phyloP scores from a whole-genome alignment of 2,329 filamentous ascomycete genomes.

The Pezicula rhizophila region DNA sequence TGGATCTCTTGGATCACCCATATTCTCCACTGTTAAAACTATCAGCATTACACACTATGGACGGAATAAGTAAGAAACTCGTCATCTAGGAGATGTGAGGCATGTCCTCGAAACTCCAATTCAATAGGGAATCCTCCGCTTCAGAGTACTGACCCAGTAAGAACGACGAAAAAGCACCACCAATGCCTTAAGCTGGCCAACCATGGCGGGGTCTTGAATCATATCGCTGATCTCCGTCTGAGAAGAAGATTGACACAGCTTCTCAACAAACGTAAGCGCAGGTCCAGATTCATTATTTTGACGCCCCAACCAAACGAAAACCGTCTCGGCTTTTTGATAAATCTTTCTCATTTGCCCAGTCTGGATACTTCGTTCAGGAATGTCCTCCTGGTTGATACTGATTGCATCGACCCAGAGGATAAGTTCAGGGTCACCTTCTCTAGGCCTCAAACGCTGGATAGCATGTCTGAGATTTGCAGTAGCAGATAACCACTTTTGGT shows the following conservation, averaged over 20 bases:
- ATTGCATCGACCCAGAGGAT: constrained; percentile 22
- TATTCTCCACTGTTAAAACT: constrained; percentile 21
- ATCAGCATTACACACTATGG: too few relatives aligned
- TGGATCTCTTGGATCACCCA: constrained; percentile 40
- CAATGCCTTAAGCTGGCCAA: constrained; percentile 24
- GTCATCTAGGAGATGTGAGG: too few relatives aligned
- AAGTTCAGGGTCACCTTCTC: constrained; percentile 4
- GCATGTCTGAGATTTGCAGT: constrained; percentile 17
- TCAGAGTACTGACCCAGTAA: constrained; percentile 26
- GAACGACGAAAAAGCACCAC: constrained; percentile 30
- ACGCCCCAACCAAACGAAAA: constrained; percentile 18
- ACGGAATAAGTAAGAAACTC: too few relatives aligned
- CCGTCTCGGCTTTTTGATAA: constrained; percentile 16
- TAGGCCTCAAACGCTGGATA: constrained; percentile 13
- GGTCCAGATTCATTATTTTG: constrained; percentile 6
- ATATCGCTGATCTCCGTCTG: constrained; percentile 8
- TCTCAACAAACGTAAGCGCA: constrained; percentile 14
- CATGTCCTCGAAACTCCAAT: too few relatives aligned
- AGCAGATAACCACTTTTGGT: constrained; percentile 6
- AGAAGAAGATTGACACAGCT: constrained; percentile 7
- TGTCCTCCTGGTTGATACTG: constrained; percentile 20
- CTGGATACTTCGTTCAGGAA: constrained; percentile 16
- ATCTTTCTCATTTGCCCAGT: constrained; percentile 18
- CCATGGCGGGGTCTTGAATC: constrained; percentile 7
- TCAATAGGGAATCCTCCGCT: too few relatives aligned